Conservation (phyloP, 1,284 basidiomycete genomes). For the Fomes fomentarius region DNA sequence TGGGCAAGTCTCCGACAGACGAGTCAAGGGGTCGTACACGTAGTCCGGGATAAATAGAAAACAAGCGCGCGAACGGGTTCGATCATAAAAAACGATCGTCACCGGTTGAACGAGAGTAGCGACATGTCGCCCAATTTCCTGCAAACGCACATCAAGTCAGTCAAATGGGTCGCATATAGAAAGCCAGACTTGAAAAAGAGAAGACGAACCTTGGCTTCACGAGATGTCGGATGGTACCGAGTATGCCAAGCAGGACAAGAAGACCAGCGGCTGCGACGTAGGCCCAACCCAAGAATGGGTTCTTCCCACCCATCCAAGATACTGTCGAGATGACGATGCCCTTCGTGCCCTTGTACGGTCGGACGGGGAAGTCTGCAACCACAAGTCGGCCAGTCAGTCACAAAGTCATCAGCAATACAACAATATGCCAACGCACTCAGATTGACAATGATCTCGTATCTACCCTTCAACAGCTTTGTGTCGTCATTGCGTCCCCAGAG, state of each 20-base stretch:
- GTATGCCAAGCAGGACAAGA: slow-evolving; percentile 86
- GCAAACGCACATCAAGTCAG: slow-evolving; percentile 7
- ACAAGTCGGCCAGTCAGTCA: too few species aligned
- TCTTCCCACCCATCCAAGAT: slow-evolving; percentile 98
- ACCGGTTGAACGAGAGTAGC: slow-evolving; percentile 85
- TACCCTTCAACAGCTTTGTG: slow-evolving; percentile 71
- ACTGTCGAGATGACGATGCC: slow-evolving; percentile 96
- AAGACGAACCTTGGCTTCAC: slow-evolving; percentile 85
- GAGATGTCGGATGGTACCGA: slow-evolving; percentile 90
- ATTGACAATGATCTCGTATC: slow-evolving; percentile 78
- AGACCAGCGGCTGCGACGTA: slow-evolving; percentile 90
- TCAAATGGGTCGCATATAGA: too few species aligned
- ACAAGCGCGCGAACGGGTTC: not conserved
- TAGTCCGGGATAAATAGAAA: slow-evolving; percentile 26
- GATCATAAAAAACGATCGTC: slow-evolving; percentile 10
- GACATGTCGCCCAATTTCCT: slow-evolving; percentile 85
- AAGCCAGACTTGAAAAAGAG: too few species aligned
- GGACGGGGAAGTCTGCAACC: slow-evolving; percentile 87
- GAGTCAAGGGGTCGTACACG: slow-evolving; percentile 22
- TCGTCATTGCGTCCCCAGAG: slow-evolving; percentile 92
- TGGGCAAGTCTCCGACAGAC: slow-evolving; percentile 17
- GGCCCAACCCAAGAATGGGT: slow-evolving; percentile 96
- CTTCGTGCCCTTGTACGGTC: slow-evolving; percentile 92
- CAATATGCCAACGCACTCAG: slow-evolving; percentile 68
- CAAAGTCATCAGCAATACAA: too few species aligned